Evolutionary conservation across 164 flowering plant genomes (phyloP).

Genomic region (Stephania cephalantha): DNA sequence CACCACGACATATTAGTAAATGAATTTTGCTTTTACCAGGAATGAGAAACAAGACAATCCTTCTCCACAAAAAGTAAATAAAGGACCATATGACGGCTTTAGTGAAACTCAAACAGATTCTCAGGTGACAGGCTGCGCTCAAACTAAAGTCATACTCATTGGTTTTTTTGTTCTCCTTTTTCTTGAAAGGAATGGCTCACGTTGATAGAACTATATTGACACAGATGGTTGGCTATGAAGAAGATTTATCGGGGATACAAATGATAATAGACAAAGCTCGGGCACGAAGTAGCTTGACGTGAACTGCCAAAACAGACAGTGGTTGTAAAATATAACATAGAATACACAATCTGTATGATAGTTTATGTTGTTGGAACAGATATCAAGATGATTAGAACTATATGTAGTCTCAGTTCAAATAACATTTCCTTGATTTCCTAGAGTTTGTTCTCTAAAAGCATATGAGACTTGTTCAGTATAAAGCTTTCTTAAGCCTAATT

Average conservation of each 20-base stretch:
- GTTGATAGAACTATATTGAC: slow-evolving; percentile 11
- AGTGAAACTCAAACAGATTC: slow-evolving; percentile 97
- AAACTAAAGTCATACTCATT: not conserved
- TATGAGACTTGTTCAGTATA: not conserved
- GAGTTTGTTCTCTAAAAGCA: not conserved
- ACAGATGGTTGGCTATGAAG: slow-evolving; percentile 94
- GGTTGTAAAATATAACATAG: not conserved
- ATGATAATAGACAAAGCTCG: slow-evolving; percentile 85
- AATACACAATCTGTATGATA: not conserved
- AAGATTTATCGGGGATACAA: slow-evolving; percentile 88
- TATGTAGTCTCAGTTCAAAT: not conserved
- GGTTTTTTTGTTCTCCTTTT: not conserved
- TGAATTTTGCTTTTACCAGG: slow-evolving; percentile 29
- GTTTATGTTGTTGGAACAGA: not conserved
- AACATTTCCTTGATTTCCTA: not conserved
- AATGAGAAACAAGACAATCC: slow-evolving; percentile 38
- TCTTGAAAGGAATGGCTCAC: not conserved
- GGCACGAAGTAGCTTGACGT: slow-evolving; percentile 56
- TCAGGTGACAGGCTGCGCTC: slow-evolving; percentile 47
- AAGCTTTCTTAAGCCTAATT: not conserved
- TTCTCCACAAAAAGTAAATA: slow-evolving; percentile 27
- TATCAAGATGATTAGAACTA: not conserved
- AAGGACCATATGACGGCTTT: slow-evolving; percentile 51
- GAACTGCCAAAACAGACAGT: slow-evolving; percentile 7
- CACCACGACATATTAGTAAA: not conserved